Evolutionary conservation across 2,329 filamentous ascomycete genomes (phyloP), one percentile per base, ranked within the genome.

Genomic region (Pleurostoma richardsiae): DNA sequence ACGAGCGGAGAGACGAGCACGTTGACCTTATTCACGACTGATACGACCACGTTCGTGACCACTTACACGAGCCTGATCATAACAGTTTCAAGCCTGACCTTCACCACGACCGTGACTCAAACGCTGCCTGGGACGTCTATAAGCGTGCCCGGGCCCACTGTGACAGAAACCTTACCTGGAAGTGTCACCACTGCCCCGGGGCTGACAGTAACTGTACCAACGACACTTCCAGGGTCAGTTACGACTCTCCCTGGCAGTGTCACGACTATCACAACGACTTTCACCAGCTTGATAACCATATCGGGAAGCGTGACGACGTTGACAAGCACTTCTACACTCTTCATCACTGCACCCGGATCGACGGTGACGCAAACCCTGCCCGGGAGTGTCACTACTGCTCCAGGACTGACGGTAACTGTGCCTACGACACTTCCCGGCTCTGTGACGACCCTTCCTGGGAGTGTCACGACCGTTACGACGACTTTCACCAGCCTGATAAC

Each of bases 251-350:
- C 60, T 27, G 59, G 54, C 4, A 40, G 36, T 11, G 33, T 39
- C 29, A 44, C 43, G 6, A 46, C 44, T 4, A 5, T 39, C n/a
- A 46, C 44, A 8, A n/a, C 29, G 40, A 46, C 30, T 26, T 11
- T 29, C 5, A 19, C 38, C 11, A 41, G 39, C 5, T 43, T 43
- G n/a, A 33, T 29, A 26, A 45, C 39, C 6, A 8, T 46, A 29
- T 43, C 43, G 5, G 44, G 44, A 5, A 46, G 44, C 30, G 26
- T 46, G 26, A 46, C 44, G 26, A 41, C 30, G 4, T 19, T 46
- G 26, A 57, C 57, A 10, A 48, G 55, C n/a, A 62, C 56, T 6
- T 45, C 54, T 27, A 51, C 57, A 19, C 57, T 46, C 5, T 36
- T 49, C 28, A 45, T 43, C 4, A 48, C 48, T 6, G 44, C 31